Conservation (phyloP, 2,329 filamentous ascomycete species). For the Ophiocordyceps camponoti-saundersi region DNA sequence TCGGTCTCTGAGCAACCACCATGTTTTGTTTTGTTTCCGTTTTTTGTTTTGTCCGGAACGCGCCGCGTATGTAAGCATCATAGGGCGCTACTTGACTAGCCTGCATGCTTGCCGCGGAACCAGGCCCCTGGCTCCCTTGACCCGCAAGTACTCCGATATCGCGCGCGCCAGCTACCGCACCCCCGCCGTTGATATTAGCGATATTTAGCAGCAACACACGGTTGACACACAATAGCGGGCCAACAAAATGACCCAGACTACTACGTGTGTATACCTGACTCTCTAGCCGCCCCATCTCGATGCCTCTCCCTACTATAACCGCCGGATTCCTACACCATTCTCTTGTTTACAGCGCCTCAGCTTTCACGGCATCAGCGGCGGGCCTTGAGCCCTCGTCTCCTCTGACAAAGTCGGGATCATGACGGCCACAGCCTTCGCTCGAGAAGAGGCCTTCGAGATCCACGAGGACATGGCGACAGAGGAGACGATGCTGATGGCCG, state of each 20-base stretch:
- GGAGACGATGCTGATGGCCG: conserved; percentile 31
- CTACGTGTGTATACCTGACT: not conserved
- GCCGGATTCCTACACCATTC: not conserved
- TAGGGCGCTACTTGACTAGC: not conserved
- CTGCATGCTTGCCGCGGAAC: not conserved
- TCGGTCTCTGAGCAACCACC: conserved; percentile 6
- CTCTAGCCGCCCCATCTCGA: not conserved
- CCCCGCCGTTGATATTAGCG: not conserved
- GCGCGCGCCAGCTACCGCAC: not conserved
- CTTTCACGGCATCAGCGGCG: not conserved
- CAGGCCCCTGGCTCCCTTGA: not conserved
- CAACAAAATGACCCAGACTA: not conserved
- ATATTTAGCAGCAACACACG: not conserved
- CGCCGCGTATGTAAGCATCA: conserved; percentile 2
- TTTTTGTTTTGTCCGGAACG: conserved; percentile 16
- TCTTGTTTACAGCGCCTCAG: not conserved
- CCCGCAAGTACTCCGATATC: not conserved
- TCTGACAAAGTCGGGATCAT: not conserved
- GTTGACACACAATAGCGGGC: not conserved
- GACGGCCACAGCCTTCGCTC: conserved; percentile 1
- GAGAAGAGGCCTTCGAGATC: conserved; percentile 25
- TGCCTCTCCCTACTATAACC: not conserved
- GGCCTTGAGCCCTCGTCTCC: not conserved
- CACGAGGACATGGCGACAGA: conserved; percentile 32
- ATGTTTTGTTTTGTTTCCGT: conserved; percentile 3